Conservation (phyloP, 345 rosid genomes). For the Hibiscus tridactylites region DNA sequence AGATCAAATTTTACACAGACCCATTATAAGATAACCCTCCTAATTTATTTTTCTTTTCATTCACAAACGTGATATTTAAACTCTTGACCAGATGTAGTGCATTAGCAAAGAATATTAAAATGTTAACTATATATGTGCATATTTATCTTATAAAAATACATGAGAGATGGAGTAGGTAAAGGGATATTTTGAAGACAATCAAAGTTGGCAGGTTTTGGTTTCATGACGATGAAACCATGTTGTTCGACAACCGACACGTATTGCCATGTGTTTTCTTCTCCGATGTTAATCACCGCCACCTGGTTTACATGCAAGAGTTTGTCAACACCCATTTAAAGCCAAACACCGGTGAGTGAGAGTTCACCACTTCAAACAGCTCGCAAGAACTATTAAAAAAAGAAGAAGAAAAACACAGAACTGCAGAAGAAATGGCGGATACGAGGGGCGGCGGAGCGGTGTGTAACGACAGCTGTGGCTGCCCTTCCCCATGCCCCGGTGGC, state of each 20-base stretch:
- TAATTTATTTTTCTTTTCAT: too few relatives aligned
- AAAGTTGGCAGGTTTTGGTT: neutral
- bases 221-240: neutral
- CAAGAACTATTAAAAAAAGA: neutral
- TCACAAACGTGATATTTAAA: too few relatives aligned
- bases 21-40: too few relatives aligned
- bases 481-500: constrained; percentile 38
- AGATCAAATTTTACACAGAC: too few relatives aligned
- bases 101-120: too few relatives aligned
- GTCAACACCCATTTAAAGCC: neutral
- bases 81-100: too few relatives aligned
- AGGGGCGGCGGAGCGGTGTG: constrained; percentile 5
- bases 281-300: neutral
- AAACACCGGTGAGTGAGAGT: neutral
- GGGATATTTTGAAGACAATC: too few relatives aligned
- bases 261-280: neutral
- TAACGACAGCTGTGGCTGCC: constrained; percentile 34
- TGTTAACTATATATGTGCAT: too few relatives aligned
- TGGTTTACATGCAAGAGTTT: neutral
- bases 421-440: neutral
- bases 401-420: neutral
- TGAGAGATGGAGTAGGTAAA: too few relatives aligned
- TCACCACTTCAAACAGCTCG: neutral
- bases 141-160: too few relatives aligned
- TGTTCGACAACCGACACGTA: neutral